Evolutionary conservation across 805 yeast species (phyloP), one percentile per base, ranked within the genome.

Genomic region (Sugiyamaella mastotermitis): DNA sequence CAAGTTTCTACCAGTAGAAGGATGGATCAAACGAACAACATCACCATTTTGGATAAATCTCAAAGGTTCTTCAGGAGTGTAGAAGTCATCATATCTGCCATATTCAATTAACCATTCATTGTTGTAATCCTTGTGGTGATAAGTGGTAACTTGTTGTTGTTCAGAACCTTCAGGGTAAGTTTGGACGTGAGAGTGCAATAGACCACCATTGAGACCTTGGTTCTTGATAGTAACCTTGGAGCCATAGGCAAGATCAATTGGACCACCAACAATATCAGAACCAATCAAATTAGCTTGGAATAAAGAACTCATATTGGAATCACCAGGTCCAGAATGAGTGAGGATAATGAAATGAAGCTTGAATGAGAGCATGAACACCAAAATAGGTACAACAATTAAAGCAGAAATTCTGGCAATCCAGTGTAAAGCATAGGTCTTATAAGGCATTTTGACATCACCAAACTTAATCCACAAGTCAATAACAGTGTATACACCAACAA

Each of bases 131-230:
- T 85, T 85, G 61, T 78, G 86, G 14, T 88, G 84, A 59, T 92
- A 92, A 5, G 92, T 84, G 19, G 98, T 92, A 35, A 92, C 71
- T 62, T 92, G 99, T 60, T 88, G 97, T 63, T 92, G 97, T 46
- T 74, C 72, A 2, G 96, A 84, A 3, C 97, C 97, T 47, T 78
- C 86, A 11, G 98, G 98, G 57, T 80, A 92, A 9, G 71, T 60
- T 57, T 83, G 94, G 13, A 70, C 67, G 57, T 92, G 98, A 0
- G 97, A 90, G 58, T 92, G 98, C 45, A 92, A 64, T 47, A 85
- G 69, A 37, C 82, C 78, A 11, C 84, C 81, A 23, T 80, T 74
- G 35, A 78, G 65, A 2, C 86, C 87, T 49, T 80, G 84, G 18
- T 80, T 76, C 53, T 83, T 70, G 35, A 83, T 48, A 1, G 90